Evolutionary conservation across 352 stramenopile species (phyloP).

Genomic region (Peronospora belbahrii): DNA sequence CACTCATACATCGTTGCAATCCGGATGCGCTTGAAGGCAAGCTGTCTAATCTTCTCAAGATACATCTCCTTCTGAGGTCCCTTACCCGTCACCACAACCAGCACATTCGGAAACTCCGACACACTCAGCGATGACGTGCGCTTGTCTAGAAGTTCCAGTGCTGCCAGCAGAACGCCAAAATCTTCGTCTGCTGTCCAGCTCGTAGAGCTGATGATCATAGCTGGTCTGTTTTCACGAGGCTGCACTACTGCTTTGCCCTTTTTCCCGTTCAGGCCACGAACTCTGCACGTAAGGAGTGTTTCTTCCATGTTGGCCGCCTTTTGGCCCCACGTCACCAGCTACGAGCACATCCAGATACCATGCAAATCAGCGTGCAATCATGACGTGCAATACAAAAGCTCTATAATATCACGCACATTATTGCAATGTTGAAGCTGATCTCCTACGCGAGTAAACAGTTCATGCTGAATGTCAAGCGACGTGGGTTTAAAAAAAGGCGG

Average conservation of each 20-base stretch:
- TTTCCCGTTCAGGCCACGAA: slow-evolving; percentile 17
- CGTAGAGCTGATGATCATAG: slow-evolving; percentile 91
- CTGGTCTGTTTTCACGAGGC: slow-evolving; percentile 45
- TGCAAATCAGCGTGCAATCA: background rate
- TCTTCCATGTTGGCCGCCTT: slow-evolving; percentile 32
- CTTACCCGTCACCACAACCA: slow-evolving; percentile 97
- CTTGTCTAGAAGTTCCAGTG: slow-evolving; percentile 75
- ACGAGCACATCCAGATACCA: background rate
- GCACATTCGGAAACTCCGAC: slow-evolving; percentile 64
- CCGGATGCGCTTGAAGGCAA: slow-evolving; percentile 69
- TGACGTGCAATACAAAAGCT: background rate
- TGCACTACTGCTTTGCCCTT: slow-evolving; percentile 20
- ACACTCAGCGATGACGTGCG: slow-evolving; percentile 32
- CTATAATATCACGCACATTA: slow-evolving; percentile 34
- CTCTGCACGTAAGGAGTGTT: slow-evolving; percentile 53
- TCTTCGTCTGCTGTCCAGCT: slow-evolving; percentile 99
- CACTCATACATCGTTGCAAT: slow-evolving; percentile 78
- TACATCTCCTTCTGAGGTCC: slow-evolving; percentile 92
- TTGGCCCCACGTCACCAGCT: slow-evolving; percentile 34
- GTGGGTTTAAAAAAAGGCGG: slow-evolving; percentile 90
- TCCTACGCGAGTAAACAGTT: slow-evolving; percentile 82
- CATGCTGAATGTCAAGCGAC: slow-evolving; percentile 78
- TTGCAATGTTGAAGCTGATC: slow-evolving; percentile 64
- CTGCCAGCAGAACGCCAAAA: slow-evolving; percentile 94
- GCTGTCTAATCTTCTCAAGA: slow-evolving; percentile 61